Evolutionary conservation across 306 rosid species (phyloP).

Genomic region (Luffa acutangula): DNA sequence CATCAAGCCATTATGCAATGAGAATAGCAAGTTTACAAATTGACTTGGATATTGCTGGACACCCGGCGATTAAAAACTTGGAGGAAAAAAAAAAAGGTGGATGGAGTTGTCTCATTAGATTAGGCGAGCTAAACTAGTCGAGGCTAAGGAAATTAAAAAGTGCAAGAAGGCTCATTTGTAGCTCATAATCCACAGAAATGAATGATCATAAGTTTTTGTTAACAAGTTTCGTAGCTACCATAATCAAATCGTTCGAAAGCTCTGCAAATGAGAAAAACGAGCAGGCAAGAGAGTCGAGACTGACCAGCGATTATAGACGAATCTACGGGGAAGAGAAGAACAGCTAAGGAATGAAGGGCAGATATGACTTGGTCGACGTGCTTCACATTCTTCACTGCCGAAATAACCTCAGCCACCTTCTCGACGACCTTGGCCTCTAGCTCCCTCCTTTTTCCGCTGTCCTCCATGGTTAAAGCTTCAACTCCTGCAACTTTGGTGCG

Average conservation of each 20-base stretch:
- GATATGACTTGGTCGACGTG: conserved; percentile 67
- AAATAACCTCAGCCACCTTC: conserved; percentile 55
- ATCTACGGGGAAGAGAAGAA: conserved; percentile 57
- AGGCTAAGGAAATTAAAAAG: background rate
- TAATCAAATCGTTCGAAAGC: background rate
- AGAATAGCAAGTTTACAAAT: too few species aligned
- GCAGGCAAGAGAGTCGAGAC: background rate
- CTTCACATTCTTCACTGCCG: conserved; percentile 40
- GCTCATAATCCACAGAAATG: background rate
- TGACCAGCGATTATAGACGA: conserved; percentile 58
- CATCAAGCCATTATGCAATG: too few species aligned
- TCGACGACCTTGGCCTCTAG: conserved; percentile 30
- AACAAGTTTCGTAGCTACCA: background rate
- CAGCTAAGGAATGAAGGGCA: conserved; percentile 60
- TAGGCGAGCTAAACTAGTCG: background rate
- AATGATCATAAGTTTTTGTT: background rate
- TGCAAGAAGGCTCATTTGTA: background rate
- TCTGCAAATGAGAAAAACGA: background rate
- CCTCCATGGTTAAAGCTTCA: conserved; percentile 32
- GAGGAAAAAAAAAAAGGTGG: background rate
- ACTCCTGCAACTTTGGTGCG: conserved; percentile 3
- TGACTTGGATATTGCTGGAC: too few species aligned
- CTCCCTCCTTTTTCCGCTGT: conserved; percentile 28
- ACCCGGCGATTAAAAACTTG: background rate
- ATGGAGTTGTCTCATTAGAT: background rate